These are phyloP conservation scores for Cladosporium sp. DNA, from an alignment of 2,329 filamentous ascomycete genomes.

Conservation along the genomic window DNA sequence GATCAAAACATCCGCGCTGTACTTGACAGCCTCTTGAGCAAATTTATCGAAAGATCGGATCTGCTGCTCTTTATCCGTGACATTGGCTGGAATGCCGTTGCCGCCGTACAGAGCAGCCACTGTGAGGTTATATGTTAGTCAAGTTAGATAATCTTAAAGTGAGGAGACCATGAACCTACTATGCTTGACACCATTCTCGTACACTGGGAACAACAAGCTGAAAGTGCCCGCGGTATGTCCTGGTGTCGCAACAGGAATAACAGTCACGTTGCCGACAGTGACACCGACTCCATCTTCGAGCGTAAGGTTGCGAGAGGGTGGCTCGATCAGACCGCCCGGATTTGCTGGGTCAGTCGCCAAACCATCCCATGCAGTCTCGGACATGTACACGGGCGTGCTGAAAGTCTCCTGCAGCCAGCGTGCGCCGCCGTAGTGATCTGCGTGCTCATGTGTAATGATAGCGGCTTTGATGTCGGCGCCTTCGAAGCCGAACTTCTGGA, in stretches of 20 bases:
- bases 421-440: conserved; percentile 17
- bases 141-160: not conserved
- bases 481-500: conserved; percentile 15
- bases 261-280: conserved; percentile 12
- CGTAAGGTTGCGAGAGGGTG: not conserved
- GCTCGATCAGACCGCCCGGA: not conserved
- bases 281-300: conserved; percentile 12
- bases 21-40: conserved; percentile 6
- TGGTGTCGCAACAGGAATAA: conserved; percentile 13
- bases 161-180: not conserved
- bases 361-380: conserved; percentile 12
- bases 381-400: conserved; percentile 10
- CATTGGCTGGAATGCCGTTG: conserved; percentile 7
- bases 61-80: conserved; percentile 8
- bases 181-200: conserved; percentile 13
- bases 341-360: conserved; percentile 2
- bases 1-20: conserved; percentile 15
- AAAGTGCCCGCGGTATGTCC: conserved; percentile 16
- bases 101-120: conserved; percentile 16
- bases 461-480: conserved; percentile 14
- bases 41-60: conserved; percentile 11
- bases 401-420: conserved; percentile 16
- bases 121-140: not conserved
- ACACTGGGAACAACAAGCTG: conserved; percentile 14
- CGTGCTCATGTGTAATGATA: conserved; percentile 18